Evolutionary conservation across 2,329 filamentous ascomycete genomes (phyloP).

Genomic region (Coniochaeta ligniaria): DNA sequence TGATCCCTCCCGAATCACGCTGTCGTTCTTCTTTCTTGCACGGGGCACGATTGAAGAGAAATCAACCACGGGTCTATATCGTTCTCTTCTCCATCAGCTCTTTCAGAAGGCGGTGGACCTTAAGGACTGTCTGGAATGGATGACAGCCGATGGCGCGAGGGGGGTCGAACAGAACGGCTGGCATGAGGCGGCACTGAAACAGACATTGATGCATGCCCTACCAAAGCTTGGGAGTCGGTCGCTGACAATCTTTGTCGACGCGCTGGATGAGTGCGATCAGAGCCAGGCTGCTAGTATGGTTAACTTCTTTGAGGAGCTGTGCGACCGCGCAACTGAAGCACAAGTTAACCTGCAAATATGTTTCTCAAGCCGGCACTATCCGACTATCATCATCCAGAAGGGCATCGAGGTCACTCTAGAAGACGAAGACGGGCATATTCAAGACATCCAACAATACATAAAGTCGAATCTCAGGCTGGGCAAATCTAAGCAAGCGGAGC

Average conservation of each 20-base stretch:
- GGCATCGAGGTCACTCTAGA: slow-evolving; percentile 21
- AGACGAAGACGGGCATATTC: slow-evolving; percentile 19
- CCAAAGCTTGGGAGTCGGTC: neutral
- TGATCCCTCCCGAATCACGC: neutral
- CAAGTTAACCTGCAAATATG: slow-evolving; percentile 20
- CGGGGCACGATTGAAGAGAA: neutral
- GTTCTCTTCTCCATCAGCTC: neutral
- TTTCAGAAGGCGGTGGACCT: neutral
- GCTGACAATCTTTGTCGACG: slow-evolving; percentile 20
- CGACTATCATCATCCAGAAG: slow-evolving; percentile 22
- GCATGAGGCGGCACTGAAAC: slow-evolving; percentile 6
- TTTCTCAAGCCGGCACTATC: slow-evolving; percentile 37
- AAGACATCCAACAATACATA: slow-evolving; percentile 23
- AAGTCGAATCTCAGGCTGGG: slow-evolving; percentile 14
- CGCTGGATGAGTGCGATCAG: slow-evolving; percentile 38
- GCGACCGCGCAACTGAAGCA: slow-evolving; percentile 12
- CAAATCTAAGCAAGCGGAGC: slow-evolving; percentile 1
- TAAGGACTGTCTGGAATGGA: neutral
- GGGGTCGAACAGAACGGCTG: slow-evolving; percentile 1
- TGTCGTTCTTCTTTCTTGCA: slow-evolving; percentile 3
- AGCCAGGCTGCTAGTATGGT: slow-evolving; percentile 31
- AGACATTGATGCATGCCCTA: neutral
- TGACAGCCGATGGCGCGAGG: neutral
- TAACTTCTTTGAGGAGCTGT: slow-evolving; percentile 27
- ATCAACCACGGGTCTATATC: neutral